Conservation (phyloP, 108 stramenopile genomes). For the Skeletonema potamos region DNA sequence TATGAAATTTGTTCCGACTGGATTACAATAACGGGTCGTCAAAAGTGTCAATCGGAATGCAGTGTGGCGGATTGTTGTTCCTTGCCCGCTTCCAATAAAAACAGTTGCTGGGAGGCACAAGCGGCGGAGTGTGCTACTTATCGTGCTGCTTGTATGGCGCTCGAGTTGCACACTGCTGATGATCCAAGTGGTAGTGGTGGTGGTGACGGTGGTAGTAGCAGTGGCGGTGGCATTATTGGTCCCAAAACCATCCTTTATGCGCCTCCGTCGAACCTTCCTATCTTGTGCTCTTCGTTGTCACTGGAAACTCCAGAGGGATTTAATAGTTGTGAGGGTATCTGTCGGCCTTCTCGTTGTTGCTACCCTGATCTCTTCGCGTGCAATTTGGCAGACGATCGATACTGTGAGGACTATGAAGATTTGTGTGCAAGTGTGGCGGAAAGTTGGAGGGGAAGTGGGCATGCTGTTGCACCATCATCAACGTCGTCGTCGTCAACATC, state of each 20-base stretch:
- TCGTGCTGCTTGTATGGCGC: conserved; percentile 31
- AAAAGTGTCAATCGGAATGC: conserved; percentile 15
- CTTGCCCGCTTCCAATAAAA: conserved; percentile 6
- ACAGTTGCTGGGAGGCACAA: conserved; percentile 21
- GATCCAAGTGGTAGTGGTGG: neutral
- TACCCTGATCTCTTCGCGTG: conserved; percentile 19
- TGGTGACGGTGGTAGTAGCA: neutral
- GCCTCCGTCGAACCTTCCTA: neutral
- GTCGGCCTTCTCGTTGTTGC: conserved; percentile 26
- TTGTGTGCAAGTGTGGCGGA: conserved; percentile 25
- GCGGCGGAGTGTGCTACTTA: conserved; percentile 28
- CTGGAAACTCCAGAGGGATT: conserved; percentile 26
- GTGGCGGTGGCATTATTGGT: neutral
- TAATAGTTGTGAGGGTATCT: conserved; percentile 4
- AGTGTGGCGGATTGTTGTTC: conserved; percentile 18
- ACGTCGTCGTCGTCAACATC: neutral
- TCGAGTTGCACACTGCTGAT: conserved; percentile 16
- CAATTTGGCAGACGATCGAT: conserved; percentile 10
- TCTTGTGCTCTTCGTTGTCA: conserved; percentile 5
- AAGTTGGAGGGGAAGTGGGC: conserved; percentile 41
- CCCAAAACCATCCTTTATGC: neutral
- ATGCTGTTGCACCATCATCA: conserved; percentile 11
- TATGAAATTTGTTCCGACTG: conserved; percentile 27
- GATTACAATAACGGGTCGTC: conserved; percentile 20
- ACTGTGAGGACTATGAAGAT: conserved; percentile 13